Conservation (phyloP, 768 basidiomycete genomes). For the Boletus insuetus region DNA sequence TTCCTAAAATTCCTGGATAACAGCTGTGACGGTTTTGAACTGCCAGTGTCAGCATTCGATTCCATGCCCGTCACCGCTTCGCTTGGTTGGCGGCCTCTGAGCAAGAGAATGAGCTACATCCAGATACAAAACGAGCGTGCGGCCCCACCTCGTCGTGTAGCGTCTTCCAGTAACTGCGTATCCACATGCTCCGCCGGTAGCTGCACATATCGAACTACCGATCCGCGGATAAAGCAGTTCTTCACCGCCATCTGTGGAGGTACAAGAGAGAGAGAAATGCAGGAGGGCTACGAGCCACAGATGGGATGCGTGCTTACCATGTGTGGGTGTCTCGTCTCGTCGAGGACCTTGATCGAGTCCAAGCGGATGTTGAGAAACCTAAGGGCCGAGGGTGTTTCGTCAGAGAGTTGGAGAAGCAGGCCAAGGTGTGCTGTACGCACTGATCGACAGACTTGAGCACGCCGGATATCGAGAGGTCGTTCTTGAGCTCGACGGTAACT, state of each 20-base stretch:
- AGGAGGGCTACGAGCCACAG: neutral
- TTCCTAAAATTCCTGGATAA: too few species aligned
- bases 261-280: neutral
- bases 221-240: constrained; percentile 98
- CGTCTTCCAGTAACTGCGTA: constrained; percentile 93
- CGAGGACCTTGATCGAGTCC: constrained; percentile 89
- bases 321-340: constrained; percentile 93
- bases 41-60: neutral
- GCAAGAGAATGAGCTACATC: constrained; percentile 5
- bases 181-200: constrained; percentile 91
- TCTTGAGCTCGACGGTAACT: constrained; percentile 97
- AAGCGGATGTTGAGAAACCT: constrained; percentile 96
- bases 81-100: constrained; percentile 42
- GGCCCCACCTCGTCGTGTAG: constrained; percentile 83
- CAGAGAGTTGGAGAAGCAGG: neutral
- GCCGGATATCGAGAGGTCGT: constrained; percentile 95
- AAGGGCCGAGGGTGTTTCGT: constrained; percentile 4
- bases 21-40: neutral
- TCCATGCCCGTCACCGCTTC: constrained; percentile 31
- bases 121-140: constrained; percentile 9
- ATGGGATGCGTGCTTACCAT: constrained; percentile 63
- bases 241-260: constrained; percentile 87
- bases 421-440: constrained; percentile 44
- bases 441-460: constrained; percentile 98
- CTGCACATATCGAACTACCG: constrained; percentile 96